Conservation (phyloP, 352 stramenopile species). For the Globisporangium canariense region DNA sequence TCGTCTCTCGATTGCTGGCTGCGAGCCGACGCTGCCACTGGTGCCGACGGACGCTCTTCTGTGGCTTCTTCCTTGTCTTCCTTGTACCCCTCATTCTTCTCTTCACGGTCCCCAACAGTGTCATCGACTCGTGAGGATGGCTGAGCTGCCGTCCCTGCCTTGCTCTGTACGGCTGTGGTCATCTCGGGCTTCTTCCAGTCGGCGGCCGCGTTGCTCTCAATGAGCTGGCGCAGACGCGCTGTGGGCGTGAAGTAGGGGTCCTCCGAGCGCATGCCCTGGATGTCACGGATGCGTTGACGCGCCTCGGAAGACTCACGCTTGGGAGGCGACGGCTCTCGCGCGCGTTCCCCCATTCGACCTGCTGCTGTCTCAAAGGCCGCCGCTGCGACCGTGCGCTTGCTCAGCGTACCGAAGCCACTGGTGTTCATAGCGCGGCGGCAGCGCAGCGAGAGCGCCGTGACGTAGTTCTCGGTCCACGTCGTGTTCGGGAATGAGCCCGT, state of each 20-base stretch:
- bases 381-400: constrained; percentile 13
- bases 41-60: not conserved
- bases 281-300: constrained; percentile 53
- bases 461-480: constrained; percentile 81
- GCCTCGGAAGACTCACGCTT: constrained; percentile 25
- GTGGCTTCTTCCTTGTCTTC: not conserved
- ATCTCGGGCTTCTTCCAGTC: not conserved
- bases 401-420: constrained; percentile 1
- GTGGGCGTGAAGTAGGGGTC: constrained; percentile 43
- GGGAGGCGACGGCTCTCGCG: constrained; percentile 9
- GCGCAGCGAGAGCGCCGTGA: constrained; percentile 35
- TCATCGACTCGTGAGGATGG: too few species aligned
- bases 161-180: not conserved
- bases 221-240: constrained; percentile 37
- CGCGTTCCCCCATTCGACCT: not conserved
- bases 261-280: constrained; percentile 61
- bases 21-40: not conserved
- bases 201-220: constrained; percentile 31
- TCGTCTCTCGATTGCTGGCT: not conserved
- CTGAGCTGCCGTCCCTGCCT: not conserved
- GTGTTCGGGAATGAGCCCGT: constrained; percentile 40
- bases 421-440: constrained; percentile 31
- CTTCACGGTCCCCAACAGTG: not conserved
- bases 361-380: not conserved
- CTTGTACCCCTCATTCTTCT: not conserved